Conservation (phyloP, 2,329 filamentous ascomycete genomes). For the Aspergillus fijiensis region DNA sequence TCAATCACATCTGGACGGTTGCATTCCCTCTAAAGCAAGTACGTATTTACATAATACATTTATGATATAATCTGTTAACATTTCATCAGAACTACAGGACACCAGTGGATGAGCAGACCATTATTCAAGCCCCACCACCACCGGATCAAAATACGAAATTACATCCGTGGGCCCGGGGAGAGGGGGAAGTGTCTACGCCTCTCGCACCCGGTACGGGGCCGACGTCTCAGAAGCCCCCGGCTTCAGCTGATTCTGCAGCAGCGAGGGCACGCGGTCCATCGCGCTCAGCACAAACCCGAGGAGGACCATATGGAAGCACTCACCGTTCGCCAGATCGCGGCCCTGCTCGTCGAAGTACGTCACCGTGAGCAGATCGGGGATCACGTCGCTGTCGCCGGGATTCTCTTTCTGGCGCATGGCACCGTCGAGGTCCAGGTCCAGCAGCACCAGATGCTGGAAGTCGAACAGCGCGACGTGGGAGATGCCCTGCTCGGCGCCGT, state of each 20-base stretch:
- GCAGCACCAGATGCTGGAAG: not conserved
- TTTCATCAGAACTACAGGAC: no score
- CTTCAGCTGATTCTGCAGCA: not conserved
- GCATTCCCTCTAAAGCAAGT: no score
- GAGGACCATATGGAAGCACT: not conserved
- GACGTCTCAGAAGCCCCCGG: not conserved
- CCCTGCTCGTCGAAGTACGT: not conserved
- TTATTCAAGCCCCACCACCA: no score
- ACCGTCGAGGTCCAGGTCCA: not conserved
- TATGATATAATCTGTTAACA: no score
- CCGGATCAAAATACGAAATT: no score
- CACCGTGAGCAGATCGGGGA: not conserved
- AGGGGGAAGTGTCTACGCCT: not conserved
- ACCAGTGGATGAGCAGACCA: no score
- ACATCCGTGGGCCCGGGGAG: no score
- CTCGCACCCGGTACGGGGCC: not conserved
- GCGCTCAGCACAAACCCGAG: not conserved
- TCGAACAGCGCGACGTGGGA: not conserved
- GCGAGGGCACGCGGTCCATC: not conserved
- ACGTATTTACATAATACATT: no score
- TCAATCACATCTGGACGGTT: no score
- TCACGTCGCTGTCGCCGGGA: no score
- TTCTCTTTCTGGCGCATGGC: no score
- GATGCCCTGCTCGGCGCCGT: not conserved
- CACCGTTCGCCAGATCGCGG: not conserved